These are phyloP conservation scores for Furcasterigmium furcatum DNA, from an alignment of 2,329 filamentous ascomycete genomes.

Conservation along the genomic window DNA sequence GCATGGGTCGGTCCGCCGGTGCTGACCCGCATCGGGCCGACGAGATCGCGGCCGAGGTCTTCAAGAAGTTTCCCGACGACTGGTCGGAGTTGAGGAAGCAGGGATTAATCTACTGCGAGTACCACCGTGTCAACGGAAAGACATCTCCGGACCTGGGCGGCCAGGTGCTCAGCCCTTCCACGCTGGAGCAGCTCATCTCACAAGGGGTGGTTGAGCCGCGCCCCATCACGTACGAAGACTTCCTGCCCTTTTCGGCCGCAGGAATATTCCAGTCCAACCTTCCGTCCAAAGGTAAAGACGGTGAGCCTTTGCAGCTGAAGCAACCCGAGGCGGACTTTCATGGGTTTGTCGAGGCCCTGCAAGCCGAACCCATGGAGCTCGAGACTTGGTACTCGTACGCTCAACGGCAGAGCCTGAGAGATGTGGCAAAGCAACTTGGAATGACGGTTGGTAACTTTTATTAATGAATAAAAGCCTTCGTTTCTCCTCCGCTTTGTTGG, in stretches of 20 bases:
- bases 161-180: no score
- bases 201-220: conserved; percentile 26
- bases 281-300: no score
- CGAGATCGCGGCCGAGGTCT: conserved; percentile 19
- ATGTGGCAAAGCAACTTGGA: no score
- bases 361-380: no score
- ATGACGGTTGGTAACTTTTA: no score
- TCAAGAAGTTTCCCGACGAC: conserved; percentile 36
- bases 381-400: no score
- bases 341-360: no score
- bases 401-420: no score
- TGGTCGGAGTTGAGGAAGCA: conserved; percentile 29
- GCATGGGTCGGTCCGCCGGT: conserved; percentile 13
- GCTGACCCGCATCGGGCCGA: conserved; percentile 7
- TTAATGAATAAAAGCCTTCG: no score
- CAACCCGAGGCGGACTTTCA: no score
- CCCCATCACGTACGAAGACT: conserved; percentile 52
- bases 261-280: conserved; percentile 48
- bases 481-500: no score
- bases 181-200: conserved; percentile 26
- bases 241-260: conserved; percentile 48
- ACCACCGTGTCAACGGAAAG: conserved; percentile 13
- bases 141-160: background rate
- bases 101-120: conserved; percentile 35
- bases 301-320: no score